Percentiles rank a stretch among this genome's conserved stretches.
Conservation (phyloP, 345 rosid genomes). For the Rhizophora apiculata region DNA sequence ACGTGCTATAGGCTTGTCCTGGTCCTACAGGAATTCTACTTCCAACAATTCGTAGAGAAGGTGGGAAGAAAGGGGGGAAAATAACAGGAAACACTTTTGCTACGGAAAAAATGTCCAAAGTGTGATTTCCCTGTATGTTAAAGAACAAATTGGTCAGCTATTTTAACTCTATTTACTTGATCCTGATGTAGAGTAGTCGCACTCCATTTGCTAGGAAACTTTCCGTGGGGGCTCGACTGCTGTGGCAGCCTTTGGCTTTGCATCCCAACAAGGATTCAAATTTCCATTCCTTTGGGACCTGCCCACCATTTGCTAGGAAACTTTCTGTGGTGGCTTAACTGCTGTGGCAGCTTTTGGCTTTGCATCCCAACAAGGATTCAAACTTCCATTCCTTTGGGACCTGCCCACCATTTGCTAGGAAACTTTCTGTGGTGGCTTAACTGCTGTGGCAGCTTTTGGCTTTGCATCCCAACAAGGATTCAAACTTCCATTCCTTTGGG, state of each 20-base stretch:
- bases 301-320: slow-evolving; percentile 65
- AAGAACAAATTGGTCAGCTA: slow-evolving; percentile 65
- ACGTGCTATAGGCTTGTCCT: too few relatives aligned
- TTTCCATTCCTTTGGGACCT: slow-evolving; percentile 93
- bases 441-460: slow-evolving; percentile 44
- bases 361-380: slow-evolving; percentile 66
- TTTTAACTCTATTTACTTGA: slow-evolving; percentile 61
- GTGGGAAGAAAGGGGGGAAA: too few relatives aligned
- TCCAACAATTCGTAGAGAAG: too few relatives aligned
- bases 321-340: slow-evolving; percentile 52
- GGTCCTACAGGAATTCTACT: too few relatives aligned
- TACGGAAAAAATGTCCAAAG: slow-evolving; percentile 11
- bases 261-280: slow-evolving; percentile 72
- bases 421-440: slow-evolving; percentile 51
- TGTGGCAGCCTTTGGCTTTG: slow-evolving; percentile 50
- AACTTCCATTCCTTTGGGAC: slow-evolving; percentile 89
- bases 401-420: slow-evolving; percentile 88
- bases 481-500: slow-evolving; percentile 87
- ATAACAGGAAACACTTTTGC: too few relatives aligned
- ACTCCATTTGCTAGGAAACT: slow-evolving; percentile 84
- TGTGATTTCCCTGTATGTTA: slow-evolving; percentile 37
- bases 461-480: slow-evolving; percentile 70
- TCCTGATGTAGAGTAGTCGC: slow-evolving; percentile 54
- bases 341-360: slow-evolving; percentile 51
- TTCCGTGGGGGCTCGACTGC: slow-evolving; percentile 52